Percentiles rank a stretch among this genome's conserved stretches.
phyloP scores from a whole-genome alignment of 495 filamentous ascomycete genomes.

The Hypoxylon perforatum region DNA sequence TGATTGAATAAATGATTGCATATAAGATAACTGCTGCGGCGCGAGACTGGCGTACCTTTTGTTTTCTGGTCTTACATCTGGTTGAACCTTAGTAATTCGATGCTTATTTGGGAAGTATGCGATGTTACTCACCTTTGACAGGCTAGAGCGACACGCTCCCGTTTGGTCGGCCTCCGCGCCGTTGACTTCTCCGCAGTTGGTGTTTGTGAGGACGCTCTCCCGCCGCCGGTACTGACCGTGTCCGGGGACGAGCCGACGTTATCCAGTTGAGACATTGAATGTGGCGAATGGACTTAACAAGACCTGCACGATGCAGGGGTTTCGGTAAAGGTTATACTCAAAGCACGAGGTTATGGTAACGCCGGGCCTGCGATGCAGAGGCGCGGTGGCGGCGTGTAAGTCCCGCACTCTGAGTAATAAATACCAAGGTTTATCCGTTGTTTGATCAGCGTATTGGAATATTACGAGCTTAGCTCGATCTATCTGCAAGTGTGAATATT shows the following conservation, averaged over 20 bases:
- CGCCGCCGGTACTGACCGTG: constrained; percentile 23
- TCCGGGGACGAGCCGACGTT: constrained; percentile 33
- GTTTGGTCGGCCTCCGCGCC: constrained; percentile 39
- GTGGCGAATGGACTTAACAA: neutral
- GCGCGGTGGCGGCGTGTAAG: neutral
- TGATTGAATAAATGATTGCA: neutral
- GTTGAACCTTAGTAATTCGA: constrained; percentile 10
- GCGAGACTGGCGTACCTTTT: constrained; percentile 38
- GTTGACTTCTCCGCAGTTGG: constrained; percentile 25
- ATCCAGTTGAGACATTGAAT: constrained; percentile 37
- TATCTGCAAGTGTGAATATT: constrained; percentile 14
- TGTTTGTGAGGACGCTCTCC: constrained; percentile 3
- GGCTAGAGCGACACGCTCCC: constrained; percentile 46
- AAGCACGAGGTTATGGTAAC: constrained; percentile 8
- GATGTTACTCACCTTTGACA: constrained; percentile 39
- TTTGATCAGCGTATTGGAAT: constrained; percentile 3
- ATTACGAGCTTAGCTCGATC: constrained; percentile 28
- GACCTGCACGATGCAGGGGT: constrained; percentile 11
- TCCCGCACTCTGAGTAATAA: constrained; percentile 2
- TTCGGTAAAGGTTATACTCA: constrained; percentile 27
- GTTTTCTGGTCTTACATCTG: constrained; percentile 47
- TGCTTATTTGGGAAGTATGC: neutral
- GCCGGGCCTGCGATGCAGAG: constrained; percentile 15
- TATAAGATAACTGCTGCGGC: neutral
- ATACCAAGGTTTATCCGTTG: neutral